Base-by-base conservation (phyloP, 768 basidiomycete species). In the Mrakia gelida region DNA sequence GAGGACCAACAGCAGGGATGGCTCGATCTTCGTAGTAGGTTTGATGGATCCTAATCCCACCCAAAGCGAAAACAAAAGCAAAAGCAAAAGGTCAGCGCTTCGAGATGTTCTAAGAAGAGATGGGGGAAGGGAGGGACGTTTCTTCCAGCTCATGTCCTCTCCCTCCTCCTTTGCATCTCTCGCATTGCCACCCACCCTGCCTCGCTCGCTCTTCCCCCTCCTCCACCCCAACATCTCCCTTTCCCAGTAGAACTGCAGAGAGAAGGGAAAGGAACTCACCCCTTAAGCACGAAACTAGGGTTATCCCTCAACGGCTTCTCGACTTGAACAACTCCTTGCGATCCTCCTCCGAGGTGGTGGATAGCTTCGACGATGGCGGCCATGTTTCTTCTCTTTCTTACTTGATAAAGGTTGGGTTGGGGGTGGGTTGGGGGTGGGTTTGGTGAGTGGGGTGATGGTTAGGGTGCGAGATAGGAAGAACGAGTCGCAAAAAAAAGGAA, bases 1-100 rank as follows among this genome's bases (percentile, higher is more conserved):
- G 86, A 75, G 88, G 88, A 28, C 88, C 86, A 79, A 92, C 91
- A 92, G 90, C 87, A 41, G 92, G 93, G 79, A 94, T 88, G n/a
- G 90, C 89, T 5, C 91, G 87, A 72, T 90, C 86, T 81, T 94
- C 92, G 81, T 89, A 94, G 65, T 86, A 86, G 79, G 92, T 89
- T 63, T 92, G 86, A 11, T 92, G 87, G 80, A 93, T 86, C 75
- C 77, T 73, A 21, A 26, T 7, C 32, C 23, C 1, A 8, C 7
- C 28, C 9, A 23, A 8, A 54, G 18, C 23, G 56, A 30, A 68
- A n/a, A n/a, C n/a, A n/a, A n/a, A n/a, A n/a, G n/a, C n/a, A n/a
- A n/a, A n/a, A n/a, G n/a, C n/a, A n/a, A n/a, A n/a, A n/a, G n/a
- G n/a, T n/a, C n/a, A n/a, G n/a, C n/a, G n/a, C 38, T 3, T 38